A percentile compares a stretch with the other conserved stretches of the same genome.
Evolutionary conservation across 345 rosid species (phyloP).

Genomic region (Aethionema arabicum): DNA sequence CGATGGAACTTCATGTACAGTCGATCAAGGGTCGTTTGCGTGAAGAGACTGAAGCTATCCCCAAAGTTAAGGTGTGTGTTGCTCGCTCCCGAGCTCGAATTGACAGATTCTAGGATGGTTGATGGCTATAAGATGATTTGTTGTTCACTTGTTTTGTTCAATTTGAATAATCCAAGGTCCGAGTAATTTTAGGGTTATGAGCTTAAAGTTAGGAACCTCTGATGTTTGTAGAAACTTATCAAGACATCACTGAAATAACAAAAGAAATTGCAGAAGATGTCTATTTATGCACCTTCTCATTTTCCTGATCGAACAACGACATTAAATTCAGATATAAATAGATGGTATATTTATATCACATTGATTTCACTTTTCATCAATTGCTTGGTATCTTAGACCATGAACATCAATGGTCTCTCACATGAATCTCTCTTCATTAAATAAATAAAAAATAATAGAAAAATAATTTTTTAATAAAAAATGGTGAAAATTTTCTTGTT

Average conservation of each 20-base stretch:
- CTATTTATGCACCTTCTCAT: slow-evolving; percentile 48
- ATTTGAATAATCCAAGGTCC: not conserved
- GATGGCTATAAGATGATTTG: not conserved
- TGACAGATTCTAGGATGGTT: too few species aligned
- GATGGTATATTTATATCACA: slow-evolving; percentile 46
- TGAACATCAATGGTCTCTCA: too few species aligned
- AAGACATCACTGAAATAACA: slow-evolving; percentile 69
- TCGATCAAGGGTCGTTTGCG: slow-evolving; percentile 70
- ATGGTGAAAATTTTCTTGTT: too few species aligned
- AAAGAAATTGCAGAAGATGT: slow-evolving; percentile 68
- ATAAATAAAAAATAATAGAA: too few species aligned
- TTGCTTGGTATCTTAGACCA: not conserved
- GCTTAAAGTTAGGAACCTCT: not conserved
- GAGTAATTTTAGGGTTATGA: not conserved
- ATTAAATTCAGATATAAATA: slow-evolving; percentile 46
- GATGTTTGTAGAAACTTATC: slow-evolving; percentile 61
- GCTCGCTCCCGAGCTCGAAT: not conserved
- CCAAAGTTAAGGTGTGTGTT: slow-evolving; percentile 67
- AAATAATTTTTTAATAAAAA: too few species aligned
- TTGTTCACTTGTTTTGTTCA: not conserved
- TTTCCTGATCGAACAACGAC: slow-evolving; percentile 45
- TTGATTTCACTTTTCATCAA: not conserved
- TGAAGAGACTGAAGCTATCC: slow-evolving; percentile 77
- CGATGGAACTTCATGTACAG: slow-evolving; percentile 81
- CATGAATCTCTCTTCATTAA: too few species aligned